Evolutionary conservation across 257 asterid species (phyloP), one percentile per base, ranked within the genome.

Genomic region (Phtheirospermum japonicum): DNA sequence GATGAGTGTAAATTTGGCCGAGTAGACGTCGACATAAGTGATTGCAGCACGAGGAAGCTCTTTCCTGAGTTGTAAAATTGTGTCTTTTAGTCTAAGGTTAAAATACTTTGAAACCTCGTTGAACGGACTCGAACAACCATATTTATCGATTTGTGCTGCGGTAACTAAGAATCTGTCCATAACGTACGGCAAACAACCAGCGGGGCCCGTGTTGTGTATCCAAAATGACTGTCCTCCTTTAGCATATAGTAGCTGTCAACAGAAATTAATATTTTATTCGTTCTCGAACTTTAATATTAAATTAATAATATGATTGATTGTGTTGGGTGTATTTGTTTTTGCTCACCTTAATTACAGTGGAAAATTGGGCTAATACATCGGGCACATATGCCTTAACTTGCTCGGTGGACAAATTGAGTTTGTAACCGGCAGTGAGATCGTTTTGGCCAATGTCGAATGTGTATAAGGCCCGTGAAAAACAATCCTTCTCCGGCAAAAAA

Each of bases 161-260:
- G 85, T 71, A 45, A 81, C 77, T 1, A 57, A 71, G 57, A 78
- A 77, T 7, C 85, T 76, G 65, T 85, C 95, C 94, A 89, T 75
- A 13, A 83, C 69, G 34, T 81, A 86, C 1, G 94, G 95, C 48
- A 82, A 59, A 64, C 95, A 89, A 33, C 97, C 95, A 2, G 68
- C 88, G 0, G 94, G 91, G 23, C 89, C 91, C 0, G 97, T 89
- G 69, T 89, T 89, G 74, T 89, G 96, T 57, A 89, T 79, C 95
- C 85, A 82, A 71, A 89, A 86, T 2, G 84, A 70, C 62, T 87
- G 76, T 40, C 90, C 96, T 23, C 96, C 90, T 59, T 57, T 65
- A 9, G 18, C 61, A 67, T 86, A 84, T 36, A 89, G 20, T 48
- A 62, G 39, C 87, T 83, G 71, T 17, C 14, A n/a, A 26, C 16